Evolutionary conservation across 2,329 filamentous ascomycete species (phyloP), one percentile per base, ranked within the genome.

Genomic region (Zalaria sp.): DNA sequence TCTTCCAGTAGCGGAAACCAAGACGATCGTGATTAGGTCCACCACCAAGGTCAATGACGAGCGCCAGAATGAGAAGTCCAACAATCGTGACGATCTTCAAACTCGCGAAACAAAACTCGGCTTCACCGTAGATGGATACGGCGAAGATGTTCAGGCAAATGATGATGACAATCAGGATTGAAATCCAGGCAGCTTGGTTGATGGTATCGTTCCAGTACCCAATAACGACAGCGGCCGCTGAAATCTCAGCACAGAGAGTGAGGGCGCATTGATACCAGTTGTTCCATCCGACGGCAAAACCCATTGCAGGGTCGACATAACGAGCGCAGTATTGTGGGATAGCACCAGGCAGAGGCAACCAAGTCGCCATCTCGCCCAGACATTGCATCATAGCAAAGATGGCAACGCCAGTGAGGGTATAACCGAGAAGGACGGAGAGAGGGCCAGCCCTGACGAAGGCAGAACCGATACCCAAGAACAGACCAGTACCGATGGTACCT

Each of bases 1-100:
- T 59, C 41, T 65, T 72, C 82, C 81, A 87, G 58, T 82, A 83
- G 34, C 67, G 60, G 57, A 84, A 84, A 2, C 81, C 81, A 40
- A 77, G 67, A 4, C 72, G 64, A 18, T 72, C 66, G 0, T 69
- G 69, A 3, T 73, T 73, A 0, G 76, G 70, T 2, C 75, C 67
- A 37, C 76, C 77, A 27, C 77, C 77, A 1, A 79, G 66, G 51
- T 77, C 72, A 50, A 81, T 75, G 43, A 80, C 65, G 27, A 81
- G 59, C 2, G 63, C 60, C 11, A 53, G 39, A 28, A 55, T 28
- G 7, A 55, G 28, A 10, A 69, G 54, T 27, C 66, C 66, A 27
- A 68, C 48, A 37, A 72, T 69, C 34, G 65, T 61, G 10, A 68
- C 44, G 48, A 69, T 67, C 50, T 73, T 73, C 47, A 73, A 59